Percentiles rank a stretch among this genome's conserved stretches.
Conservation (phyloP, 1,284 basidiomycete genomes). For the Fomitopsis palustris region DNA sequence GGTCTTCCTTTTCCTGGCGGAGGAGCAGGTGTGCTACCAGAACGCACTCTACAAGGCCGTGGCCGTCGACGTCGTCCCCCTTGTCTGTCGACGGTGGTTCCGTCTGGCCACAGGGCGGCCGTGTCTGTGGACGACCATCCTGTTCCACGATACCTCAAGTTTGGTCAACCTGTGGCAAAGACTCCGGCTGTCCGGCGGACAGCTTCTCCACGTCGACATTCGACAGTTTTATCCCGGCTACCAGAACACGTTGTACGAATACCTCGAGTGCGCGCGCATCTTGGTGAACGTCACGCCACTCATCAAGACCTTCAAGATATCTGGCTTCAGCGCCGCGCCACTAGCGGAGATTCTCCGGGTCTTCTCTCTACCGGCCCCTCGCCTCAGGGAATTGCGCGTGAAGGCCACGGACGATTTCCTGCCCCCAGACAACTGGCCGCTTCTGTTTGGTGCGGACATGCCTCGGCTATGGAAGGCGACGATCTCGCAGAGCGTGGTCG, state of each 20-base stretch:
- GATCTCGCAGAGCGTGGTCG: not conserved
- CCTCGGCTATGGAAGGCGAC: not conserved
- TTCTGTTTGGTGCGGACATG: not conserved
- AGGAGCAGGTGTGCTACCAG: too few species aligned
- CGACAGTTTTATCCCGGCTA: not conserved
- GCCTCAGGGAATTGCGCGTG: not conserved
- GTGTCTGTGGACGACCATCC: not conserved
- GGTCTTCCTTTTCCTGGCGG: too few species aligned
- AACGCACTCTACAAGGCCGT: not conserved
- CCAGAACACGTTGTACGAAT: not conserved
- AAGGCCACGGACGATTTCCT: not conserved
- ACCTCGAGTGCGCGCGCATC: not conserved
- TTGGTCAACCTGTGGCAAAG: not conserved
- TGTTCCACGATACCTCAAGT: not conserved
- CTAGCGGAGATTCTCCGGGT: not conserved
- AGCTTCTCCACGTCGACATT: not conserved
- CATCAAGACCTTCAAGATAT: not conserved
- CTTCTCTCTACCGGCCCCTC: not conserved
- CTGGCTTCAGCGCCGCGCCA: not conserved
- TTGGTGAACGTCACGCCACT: not conserved
- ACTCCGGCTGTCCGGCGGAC: not conserved
- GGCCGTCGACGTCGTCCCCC: not conserved
- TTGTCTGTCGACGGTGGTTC: not conserved
- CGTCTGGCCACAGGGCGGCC: not conserved
- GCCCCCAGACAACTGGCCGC: not conserved